These are phyloP conservation scores for Aspergillus baeticus DNA, from an alignment of 495 filamentous ascomycete genomes.

Conservation along the genomic window DNA sequence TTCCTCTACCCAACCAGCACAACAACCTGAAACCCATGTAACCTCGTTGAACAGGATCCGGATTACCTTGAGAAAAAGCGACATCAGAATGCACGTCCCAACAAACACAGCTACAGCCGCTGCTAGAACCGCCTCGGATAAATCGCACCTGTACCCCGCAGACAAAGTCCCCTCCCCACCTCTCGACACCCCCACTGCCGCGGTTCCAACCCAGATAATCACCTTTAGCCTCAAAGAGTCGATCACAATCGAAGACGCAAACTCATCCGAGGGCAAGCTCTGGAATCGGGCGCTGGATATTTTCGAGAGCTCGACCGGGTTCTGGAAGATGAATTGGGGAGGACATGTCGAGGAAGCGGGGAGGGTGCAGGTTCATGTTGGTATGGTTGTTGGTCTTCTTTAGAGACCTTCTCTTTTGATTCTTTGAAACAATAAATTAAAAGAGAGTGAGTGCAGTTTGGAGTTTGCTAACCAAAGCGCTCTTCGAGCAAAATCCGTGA, in stretches of 20 bases:
- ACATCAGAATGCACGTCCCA: too few relatives aligned
- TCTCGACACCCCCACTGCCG: constrained; percentile 9
- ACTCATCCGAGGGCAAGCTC: constrained; percentile 16
- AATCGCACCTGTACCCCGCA: background rate
- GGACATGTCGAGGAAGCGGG: constrained; percentile 21
- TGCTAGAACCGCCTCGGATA: background rate
- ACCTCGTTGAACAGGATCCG: too few relatives aligned
- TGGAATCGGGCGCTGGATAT: constrained; percentile 21
- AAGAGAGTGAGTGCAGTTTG: too few relatives aligned
- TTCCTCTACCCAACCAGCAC: too few relatives aligned
- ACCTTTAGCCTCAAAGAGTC: constrained; percentile 23
- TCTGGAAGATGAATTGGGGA: constrained; percentile 22
- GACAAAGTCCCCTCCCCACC: background rate
- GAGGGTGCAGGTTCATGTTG: constrained; percentile 23
- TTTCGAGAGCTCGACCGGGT: constrained; percentile 20
- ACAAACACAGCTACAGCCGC: too few relatives aligned
- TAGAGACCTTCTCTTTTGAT: too few relatives aligned
- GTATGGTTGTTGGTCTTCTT: too few relatives aligned
- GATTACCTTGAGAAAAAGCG: too few relatives aligned
- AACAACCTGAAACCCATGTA: too few relatives aligned
- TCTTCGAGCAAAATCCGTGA: constrained; percentile 12
- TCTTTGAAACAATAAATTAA: too few relatives aligned
- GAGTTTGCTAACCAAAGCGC: background rate
- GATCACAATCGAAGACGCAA: constrained; percentile 18
- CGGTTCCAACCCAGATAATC: constrained; percentile 29